Conservation (phyloP, 148 eudicot genomes). For the Spergularia marina region DNA sequence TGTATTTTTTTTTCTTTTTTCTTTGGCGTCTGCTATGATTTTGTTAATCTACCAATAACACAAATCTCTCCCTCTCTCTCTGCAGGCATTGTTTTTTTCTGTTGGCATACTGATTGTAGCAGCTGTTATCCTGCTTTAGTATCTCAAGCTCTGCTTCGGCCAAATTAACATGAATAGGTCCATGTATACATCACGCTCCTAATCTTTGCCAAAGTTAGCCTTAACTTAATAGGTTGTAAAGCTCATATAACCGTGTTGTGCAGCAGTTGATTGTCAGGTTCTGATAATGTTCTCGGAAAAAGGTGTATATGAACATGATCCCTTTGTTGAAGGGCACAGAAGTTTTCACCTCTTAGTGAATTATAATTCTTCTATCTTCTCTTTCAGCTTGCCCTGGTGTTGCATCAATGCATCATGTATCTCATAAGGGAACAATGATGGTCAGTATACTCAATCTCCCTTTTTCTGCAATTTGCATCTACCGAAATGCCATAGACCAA, state of each 20-base stretch:
- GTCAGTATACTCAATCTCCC: background rate
- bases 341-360: background rate
- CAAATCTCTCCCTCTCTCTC: background rate
- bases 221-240: background rate
- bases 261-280: constrained; percentile 8
- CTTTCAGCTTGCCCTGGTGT: background rate
- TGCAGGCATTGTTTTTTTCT: constrained; percentile 55
- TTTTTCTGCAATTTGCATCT: too few relatives aligned
- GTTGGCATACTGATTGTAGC: constrained; percentile 34
- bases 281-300: background rate
- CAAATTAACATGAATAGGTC: constrained; percentile 3
- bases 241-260: background rate
- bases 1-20: too few relatives aligned
- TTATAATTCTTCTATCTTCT: background rate
- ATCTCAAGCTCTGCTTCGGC: background rate
- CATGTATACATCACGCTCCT: background rate
- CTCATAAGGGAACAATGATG: background rate
- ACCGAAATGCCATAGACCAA: too few relatives aligned
- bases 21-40: too few relatives aligned
- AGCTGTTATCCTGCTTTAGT: constrained; percentile 37
- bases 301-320: background rate
- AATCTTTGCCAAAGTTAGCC: constrained; percentile 9
- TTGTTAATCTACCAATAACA: background rate
- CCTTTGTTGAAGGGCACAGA: background rate
- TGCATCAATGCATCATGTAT: background rate